phyloP scores from a whole-genome alignment of 805 yeast species.

The Kluyveromyces aestuarii region DNA sequence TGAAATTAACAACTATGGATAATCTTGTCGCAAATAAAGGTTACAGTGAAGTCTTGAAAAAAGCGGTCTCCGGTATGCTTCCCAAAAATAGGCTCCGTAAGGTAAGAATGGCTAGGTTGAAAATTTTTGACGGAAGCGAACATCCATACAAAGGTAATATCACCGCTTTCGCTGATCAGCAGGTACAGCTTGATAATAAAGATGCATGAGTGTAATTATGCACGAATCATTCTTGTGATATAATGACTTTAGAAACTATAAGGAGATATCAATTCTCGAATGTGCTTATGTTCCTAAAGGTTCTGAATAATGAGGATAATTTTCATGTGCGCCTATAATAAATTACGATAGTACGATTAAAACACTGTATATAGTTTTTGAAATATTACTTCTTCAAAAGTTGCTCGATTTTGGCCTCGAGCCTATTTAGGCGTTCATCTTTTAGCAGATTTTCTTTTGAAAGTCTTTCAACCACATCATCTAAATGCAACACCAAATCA shows the following conservation, averaged over 20 bases:
- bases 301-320: not conserved
- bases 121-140: conserved; percentile 79
- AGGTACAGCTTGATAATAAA: conserved; percentile 25
- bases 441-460: conserved; percentile 49
- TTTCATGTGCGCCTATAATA: not conserved
- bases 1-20: conserved; percentile 75
- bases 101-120: conserved; percentile 71
- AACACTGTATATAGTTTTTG: not conserved
- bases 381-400: conserved; percentile 32
- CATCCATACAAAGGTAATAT: conserved; percentile 81
- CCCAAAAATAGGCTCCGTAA: conserved; percentile 85
- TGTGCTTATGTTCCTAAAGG: no score
- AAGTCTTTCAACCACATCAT: conserved; percentile 43
- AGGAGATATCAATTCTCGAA: no score
- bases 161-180: conserved; percentile 78
- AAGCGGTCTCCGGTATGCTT: conserved; percentile 93
- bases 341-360: not conserved
- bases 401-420: conserved; percentile 55
- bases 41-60: conserved; percentile 70
- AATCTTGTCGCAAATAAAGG: conserved; percentile 71
- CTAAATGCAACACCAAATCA: conserved; percentile 46
- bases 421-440: conserved; percentile 47
- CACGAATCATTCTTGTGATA: no score
- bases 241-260: no score
- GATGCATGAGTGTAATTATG: not conserved